These are phyloP conservation scores for Candida chilensis DNA, from an alignment of 805 yeast species.

Conservation along the genomic window DNA sequence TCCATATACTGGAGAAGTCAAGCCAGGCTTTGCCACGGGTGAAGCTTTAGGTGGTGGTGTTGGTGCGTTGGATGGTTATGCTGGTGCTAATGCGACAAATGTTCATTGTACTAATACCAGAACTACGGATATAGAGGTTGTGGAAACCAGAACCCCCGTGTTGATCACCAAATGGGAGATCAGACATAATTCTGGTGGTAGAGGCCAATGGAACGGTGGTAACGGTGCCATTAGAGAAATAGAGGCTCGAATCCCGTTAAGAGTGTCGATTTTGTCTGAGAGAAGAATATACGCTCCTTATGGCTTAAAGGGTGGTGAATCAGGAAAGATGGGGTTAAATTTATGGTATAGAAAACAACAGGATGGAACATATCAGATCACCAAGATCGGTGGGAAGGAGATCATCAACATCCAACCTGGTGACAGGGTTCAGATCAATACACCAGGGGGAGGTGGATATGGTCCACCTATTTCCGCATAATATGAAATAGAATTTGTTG, in stretches of 20 bases:
- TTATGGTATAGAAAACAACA: conserved; percentile 8
- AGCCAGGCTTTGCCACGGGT: conserved; percentile 7
- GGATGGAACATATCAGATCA: conserved; percentile 4
- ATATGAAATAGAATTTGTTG: too few species aligned
- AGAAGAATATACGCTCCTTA: conserved; percentile 12
- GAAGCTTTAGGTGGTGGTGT: conserved; percentile 6
- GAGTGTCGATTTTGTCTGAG: conserved; percentile 11
- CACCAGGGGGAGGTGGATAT: conserved; percentile 2
- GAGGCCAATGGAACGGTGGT: conserved; percentile 13
- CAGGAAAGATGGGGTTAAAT: conserved; percentile 11
- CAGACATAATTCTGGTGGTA: conserved; percentile 10
- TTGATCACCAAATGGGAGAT: conserved; percentile 7
- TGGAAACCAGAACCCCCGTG: conserved; percentile 12
- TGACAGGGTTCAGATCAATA: conserved; percentile 1
- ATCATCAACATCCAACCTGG: neutral
- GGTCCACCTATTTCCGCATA: too few species aligned
- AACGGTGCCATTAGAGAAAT: conserved; percentile 11
- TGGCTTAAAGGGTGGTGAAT: conserved; percentile 12
- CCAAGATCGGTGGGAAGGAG: conserved; percentile 1
- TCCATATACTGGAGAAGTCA: conserved; percentile 5
- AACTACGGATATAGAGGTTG: conserved; percentile 13
- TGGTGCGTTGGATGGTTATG: conserved; percentile 6
- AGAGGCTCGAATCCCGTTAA: conserved; percentile 9
- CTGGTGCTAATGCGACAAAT: conserved; percentile 1
- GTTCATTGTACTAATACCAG: conserved; percentile 9